These are phyloP conservation scores for Urtica urens DNA, from an alignment of 306 rosid species.

Conservation along the genomic window DNA sequence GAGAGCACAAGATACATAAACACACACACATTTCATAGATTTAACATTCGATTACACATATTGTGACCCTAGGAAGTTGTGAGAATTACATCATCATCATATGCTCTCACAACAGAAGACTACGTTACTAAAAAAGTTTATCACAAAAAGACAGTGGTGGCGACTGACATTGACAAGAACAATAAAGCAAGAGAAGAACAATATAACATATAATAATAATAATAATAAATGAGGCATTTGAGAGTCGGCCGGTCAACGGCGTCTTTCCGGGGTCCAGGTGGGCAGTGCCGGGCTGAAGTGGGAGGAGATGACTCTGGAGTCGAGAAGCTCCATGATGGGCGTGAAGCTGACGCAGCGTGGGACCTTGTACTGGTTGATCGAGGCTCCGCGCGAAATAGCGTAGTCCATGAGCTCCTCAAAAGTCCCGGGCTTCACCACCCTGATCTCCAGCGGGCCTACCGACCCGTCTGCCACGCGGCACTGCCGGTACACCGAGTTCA, in stretches of 20 bases:
- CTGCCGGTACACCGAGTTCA: constrained; percentile 85
- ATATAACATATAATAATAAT: neutral
- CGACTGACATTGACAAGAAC: neutral
- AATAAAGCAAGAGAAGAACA: neutral
- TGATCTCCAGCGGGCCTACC: constrained; percentile 78
- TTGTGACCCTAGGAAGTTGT: neutral
- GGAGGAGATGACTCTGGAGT: constrained; percentile 54
- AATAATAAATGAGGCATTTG: constrained; percentile 9
- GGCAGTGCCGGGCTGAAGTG: constrained; percentile 82
- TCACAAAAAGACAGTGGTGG: neutral
- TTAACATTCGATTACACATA: neutral
- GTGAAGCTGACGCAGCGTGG: constrained; percentile 82
- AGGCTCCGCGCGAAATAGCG: constrained; percentile 86
- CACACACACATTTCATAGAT: constrained; percentile 12
- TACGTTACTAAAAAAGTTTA: constrained; percentile 11
- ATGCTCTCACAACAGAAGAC: neutral
- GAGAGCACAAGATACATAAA: constrained; percentile 15
- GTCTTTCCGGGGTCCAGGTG: constrained; percentile 70
- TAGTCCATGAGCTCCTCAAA: constrained; percentile 94
- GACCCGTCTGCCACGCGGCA: constrained; percentile 74
- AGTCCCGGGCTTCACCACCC: constrained; percentile 80
- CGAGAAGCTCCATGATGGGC: constrained; percentile 75
- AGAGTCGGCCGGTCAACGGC: constrained; percentile 21
- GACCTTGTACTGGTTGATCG: constrained; percentile 82
- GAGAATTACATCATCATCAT: neutral